phyloP scores from a whole-genome alignment of 257 asterid species.

The Solanum megistacrolobum region DNA sequence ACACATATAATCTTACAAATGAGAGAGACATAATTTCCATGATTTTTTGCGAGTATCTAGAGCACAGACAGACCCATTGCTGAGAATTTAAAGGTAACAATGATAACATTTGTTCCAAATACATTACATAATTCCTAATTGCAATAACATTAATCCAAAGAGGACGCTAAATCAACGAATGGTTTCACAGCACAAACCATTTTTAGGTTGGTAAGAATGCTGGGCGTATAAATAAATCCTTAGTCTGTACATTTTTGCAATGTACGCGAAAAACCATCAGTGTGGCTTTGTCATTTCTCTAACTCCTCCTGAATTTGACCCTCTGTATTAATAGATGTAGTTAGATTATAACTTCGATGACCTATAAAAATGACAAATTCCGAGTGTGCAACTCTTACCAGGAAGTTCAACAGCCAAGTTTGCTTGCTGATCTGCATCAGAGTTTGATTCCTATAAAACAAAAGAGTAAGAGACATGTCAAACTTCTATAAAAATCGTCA shows the following conservation, averaged over 20 bases:
- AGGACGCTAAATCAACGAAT: background rate
- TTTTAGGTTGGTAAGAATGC: background rate
- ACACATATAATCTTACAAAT: background rate
- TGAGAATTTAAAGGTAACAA: background rate
- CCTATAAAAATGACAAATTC: background rate
- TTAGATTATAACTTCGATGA: background rate
- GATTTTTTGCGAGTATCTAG: background rate
- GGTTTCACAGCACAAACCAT: background rate
- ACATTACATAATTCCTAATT: background rate
- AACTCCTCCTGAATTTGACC: slow-evolving; percentile 68
- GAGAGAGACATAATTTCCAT: background rate
- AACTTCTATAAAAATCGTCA: background rate
- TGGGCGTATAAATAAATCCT: too few species aligned
- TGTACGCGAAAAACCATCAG: background rate
- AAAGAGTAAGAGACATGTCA: background rate
- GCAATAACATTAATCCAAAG: background rate
- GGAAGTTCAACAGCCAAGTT: slow-evolving; percentile 82
- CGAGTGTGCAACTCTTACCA: slow-evolving; percentile 25
- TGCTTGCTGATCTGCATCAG: slow-evolving; percentile 92
- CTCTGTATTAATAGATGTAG: slow-evolving; percentile 24
- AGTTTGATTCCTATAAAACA: slow-evolving; percentile 54
- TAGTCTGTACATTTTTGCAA: background rate
- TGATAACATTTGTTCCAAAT: background rate
- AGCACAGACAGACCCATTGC: background rate
- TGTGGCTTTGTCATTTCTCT: slow-evolving; percentile 28